Conservation (phyloP, 331 rosid genomes). For the Saraca asoca region DNA sequence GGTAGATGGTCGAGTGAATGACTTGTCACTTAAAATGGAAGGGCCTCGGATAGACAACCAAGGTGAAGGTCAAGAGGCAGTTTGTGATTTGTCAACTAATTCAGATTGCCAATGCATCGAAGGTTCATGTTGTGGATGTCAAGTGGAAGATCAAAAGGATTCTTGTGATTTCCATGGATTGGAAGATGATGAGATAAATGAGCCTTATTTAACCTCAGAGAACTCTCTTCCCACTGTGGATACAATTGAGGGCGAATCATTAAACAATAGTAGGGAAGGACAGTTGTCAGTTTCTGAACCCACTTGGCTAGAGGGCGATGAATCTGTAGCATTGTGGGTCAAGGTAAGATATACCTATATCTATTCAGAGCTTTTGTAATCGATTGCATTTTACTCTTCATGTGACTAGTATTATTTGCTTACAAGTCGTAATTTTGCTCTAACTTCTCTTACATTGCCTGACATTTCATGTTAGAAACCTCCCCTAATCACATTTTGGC, state of each 20-base stretch:
- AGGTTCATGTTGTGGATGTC: conserved; percentile 54
- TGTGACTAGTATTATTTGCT: conserved; percentile 6
- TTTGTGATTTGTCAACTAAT: conserved; percentile 41
- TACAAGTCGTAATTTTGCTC: neutral
- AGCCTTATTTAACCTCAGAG: conserved; percentile 51
- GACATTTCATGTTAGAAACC: conserved; percentile 2
- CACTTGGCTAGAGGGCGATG: conserved; percentile 84
- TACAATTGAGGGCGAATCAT: conserved; percentile 61
- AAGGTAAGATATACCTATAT: conserved; percentile 59
- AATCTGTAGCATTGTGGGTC: conserved; percentile 90
- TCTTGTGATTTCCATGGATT: conserved; percentile 52
- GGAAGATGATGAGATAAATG: conserved; percentile 57
- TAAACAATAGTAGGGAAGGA: conserved; percentile 61
- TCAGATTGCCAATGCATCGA: conserved; percentile 52
- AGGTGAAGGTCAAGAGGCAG: conserved; percentile 42
- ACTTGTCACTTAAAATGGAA: conserved; percentile 42
- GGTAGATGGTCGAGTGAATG: conserved; percentile 43
- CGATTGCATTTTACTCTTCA: neutral
- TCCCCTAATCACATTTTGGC: conserved; percentile 17
- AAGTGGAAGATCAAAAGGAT: conserved; percentile 51
- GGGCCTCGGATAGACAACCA: conserved; percentile 48
- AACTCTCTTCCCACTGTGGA: conserved; percentile 56
- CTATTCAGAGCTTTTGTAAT: conserved; percentile 7
- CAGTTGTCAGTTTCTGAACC: conserved; percentile 73
- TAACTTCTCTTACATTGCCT: conserved; percentile 13